These are phyloP conservation scores for Ascochyta viciae-villosae DNA, from an alignment of 2,329 filamentous ascomycete genomes.

Conservation along the genomic window DNA sequence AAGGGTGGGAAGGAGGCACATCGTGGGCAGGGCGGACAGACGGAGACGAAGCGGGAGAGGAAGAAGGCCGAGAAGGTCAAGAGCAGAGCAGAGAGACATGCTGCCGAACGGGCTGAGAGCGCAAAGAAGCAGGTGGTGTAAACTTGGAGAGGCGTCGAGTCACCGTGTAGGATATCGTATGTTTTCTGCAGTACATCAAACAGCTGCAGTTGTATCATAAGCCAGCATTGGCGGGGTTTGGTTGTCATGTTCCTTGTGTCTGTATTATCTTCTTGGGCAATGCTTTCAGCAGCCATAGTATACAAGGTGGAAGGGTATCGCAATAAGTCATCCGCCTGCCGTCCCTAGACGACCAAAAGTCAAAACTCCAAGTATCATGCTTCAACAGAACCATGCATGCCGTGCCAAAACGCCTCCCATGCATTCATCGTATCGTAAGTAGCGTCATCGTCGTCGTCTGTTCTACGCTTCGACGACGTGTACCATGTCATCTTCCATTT, in stretches of 20 bases:
- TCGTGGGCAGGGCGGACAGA: constrained; percentile 36
- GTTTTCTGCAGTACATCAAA: constrained; percentile 4
- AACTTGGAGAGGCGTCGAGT: background rate
- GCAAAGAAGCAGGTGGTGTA: constrained; percentile 33
- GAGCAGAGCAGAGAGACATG: constrained; percentile 32
- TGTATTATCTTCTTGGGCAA: constrained; percentile 12
- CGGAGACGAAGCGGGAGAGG: constrained; percentile 36
- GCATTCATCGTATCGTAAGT: constrained; percentile 29
- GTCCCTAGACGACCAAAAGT: constrained; percentile 33
- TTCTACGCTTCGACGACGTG: constrained; percentile 36
- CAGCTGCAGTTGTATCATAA: constrained; percentile 5
- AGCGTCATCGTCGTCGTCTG: constrained; percentile 18
- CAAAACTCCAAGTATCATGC: constrained; percentile 41
- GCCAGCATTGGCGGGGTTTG: constrained; percentile 5
- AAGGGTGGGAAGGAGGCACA: constrained; percentile 27
- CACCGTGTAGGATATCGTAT: constrained; percentile 12
- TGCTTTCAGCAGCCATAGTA: constrained; percentile 17
- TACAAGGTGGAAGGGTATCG: constrained; percentile 43
- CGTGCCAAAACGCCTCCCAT: constrained; percentile 30
- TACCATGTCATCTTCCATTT: constrained; percentile 45
- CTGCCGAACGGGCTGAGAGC: constrained; percentile 32
- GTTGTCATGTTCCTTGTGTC: constrained; percentile 14
- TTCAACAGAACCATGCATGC: constrained; percentile 14
- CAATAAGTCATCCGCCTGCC: constrained; percentile 29
- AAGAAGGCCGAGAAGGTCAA: constrained; percentile 33